A percentile compares a stretch with the other conserved stretches of the same genome.
Evolutionary conservation across 1,139 yeast genomes (phyloP).

Genomic region (Lodderomyces margitis): DNA sequence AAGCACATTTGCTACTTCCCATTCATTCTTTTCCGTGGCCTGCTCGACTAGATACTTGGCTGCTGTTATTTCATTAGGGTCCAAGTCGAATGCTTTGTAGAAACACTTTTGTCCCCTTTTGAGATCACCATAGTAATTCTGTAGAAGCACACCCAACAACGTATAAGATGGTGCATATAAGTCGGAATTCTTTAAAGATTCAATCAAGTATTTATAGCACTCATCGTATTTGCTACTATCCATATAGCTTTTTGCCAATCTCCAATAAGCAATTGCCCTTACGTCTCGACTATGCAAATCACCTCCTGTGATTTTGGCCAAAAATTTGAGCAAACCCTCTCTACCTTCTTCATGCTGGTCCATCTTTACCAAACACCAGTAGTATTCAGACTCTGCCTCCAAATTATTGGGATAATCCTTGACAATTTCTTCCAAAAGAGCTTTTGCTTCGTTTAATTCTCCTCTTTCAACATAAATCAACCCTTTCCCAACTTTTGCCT

Average conservation of each 20-base stretch:
- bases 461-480: constrained; percentile 69
- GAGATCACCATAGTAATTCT: constrained; percentile 54
- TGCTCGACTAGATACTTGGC: constrained; percentile 71
- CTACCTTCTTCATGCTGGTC: constrained; percentile 57
- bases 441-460: constrained; percentile 52
- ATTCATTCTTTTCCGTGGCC: constrained; percentile 65
- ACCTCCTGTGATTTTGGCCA: constrained; percentile 45
- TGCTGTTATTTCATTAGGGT: constrained; percentile 70
- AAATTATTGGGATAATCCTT: constrained; percentile 50
- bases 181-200: constrained; percentile 61
- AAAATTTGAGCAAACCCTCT: constrained; percentile 41
- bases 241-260: constrained; percentile 61
- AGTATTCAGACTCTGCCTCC: constrained; percentile 66
- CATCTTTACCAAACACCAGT: constrained; percentile 73
- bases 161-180: constrained; percentile 77
- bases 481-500: constrained; percentile 81
- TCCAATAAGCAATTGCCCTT: constrained; percentile 65
- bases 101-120: constrained; percentile 82
- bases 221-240: constrained; percentile 30
- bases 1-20: constrained; percentile 82
- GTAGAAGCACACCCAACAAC: constrained; percentile 70
- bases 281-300: constrained; percentile 53
- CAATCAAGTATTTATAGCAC: constrained; percentile 54
- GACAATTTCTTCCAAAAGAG: constrained; percentile 51
- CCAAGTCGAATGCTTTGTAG: constrained; percentile 85